phyloP scores from a whole-genome alignment of 2,329 filamentous ascomycete genomes.

The Penicillium corylophilum region DNA sequence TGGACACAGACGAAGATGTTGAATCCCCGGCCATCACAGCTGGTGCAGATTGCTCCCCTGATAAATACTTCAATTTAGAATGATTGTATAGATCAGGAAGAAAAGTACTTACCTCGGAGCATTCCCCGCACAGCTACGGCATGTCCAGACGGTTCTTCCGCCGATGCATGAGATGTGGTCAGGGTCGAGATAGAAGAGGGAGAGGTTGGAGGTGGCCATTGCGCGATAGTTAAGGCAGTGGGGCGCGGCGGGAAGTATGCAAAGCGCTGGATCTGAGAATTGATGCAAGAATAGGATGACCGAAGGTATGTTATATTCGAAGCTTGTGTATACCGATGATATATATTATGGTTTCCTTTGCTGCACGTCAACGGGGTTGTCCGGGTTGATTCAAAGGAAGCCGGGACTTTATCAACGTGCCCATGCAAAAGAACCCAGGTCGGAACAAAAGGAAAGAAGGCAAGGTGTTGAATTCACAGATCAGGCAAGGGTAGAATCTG shows the following conservation, averaged over 20 bases:
- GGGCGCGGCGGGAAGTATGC: constrained; percentile 1
- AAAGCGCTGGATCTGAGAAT: neutral
- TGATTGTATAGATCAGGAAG: neutral
- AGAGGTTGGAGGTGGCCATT: constrained; percentile 21
- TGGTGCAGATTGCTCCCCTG: constrained; percentile 28
- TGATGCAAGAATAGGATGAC: neutral
- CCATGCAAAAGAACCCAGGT: neutral
- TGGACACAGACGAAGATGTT: constrained; percentile 31
- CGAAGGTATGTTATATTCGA: neutral
- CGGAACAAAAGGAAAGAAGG: constrained; percentile 12
- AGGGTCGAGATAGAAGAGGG: constrained; percentile 29
- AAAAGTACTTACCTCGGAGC: constrained; percentile 32
- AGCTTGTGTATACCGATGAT: no score
- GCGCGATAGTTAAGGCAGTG: neutral
- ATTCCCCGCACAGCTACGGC: constrained; percentile 38
- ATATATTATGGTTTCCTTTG: neutral
- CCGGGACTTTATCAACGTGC: neutral
- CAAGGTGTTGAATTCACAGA: constrained; percentile 7
- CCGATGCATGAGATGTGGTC: constrained; percentile 35
- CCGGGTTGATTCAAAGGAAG: neutral
- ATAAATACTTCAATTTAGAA: neutral
- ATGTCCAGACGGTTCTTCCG: constrained; percentile 34
- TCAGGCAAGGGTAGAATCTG: constrained; percentile 16
- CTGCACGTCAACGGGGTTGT: neutral
- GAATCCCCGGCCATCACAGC: constrained; percentile 33